These are phyloP conservation scores for Pseudocercospora cruenta DNA, from an alignment of 2,329 filamentous ascomycete genomes.

Conservation along the genomic window DNA sequence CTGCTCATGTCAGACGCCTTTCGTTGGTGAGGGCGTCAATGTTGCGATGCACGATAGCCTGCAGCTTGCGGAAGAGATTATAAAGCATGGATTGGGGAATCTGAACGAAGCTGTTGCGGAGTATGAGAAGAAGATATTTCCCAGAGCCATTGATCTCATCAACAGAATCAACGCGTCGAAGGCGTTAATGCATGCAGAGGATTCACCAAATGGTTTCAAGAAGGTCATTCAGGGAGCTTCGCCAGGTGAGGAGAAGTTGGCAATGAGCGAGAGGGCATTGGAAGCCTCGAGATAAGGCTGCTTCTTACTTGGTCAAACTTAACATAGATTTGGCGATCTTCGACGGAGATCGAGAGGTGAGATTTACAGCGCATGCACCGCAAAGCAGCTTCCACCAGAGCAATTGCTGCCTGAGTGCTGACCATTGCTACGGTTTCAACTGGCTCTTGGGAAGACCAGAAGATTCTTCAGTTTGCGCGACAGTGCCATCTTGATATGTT, in stretches of 20 bases:
- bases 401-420: too few relatives aligned
- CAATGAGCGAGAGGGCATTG: background rate
- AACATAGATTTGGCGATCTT: too few relatives aligned
- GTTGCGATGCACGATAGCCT: conserved; percentile 2
- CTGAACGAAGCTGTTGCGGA: background rate
- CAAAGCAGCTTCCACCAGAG: too few relatives aligned
- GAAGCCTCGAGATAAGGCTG: background rate
- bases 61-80: background rate
- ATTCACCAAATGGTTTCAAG: background rate
- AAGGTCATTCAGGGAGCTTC: background rate
- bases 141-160: background rate
- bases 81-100: background rate
- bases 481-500: background rate
- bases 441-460: background rate
- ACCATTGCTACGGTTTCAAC: too few relatives aligned
- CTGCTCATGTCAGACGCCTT: conserved; percentile 56
- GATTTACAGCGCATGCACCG: too few relatives aligned
- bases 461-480: background rate
- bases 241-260: background rate
- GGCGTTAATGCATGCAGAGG: background rate
- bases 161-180: background rate
- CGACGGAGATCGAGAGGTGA: too few relatives aligned
- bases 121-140: background rate
- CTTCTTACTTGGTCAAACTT: too few relatives aligned
- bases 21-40: conserved; percentile 1